Base-by-base conservation (phyloP, 192 early-diverging fungal species). In the Ramicandelaber brevisporus region DNA sequence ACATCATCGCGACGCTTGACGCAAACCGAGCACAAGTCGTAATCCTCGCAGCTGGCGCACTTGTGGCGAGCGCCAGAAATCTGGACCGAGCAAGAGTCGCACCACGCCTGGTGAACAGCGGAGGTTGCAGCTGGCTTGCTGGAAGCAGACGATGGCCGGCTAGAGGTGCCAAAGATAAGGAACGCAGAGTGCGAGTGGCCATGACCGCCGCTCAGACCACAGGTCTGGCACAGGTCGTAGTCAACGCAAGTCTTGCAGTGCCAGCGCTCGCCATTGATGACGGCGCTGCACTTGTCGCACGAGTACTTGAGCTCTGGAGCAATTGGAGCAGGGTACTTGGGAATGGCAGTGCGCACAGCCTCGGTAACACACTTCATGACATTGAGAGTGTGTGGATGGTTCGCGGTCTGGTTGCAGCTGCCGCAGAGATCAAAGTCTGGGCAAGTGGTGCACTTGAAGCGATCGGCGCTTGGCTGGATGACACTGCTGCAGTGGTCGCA, bases 1-100 rank as follows among this genome's bases (percentile, higher is more conserved):
- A 71, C 50, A 13, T 85, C 90, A 7, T 77, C 59, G 25, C 92
- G 68, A 16, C 31, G 15, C 23, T 41, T 36, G 28, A 38, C 55
- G 38, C 72, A 76, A 10, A 38, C 33, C 20, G 62, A 38, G 33
- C 72, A 76, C 26, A 54, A 19, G 26, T 54, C 51, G 20, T 48
- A 54, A 42, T 44, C 32, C 28, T 36, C 45, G 47, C 58, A 61
- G 17, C 48, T 43, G 6, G 37, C 56, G 38, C 72, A 76, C 33
- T 51, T 59, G 50, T 72, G 65, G 3, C 67, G 48, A 11, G 53
- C 48, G 3, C 67, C 66, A 20, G 21, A 21, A 12, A 76, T 65
- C 30, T 20, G 4, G 18, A 4, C 4, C 5, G 5, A 17, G 20
- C 18, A 14, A 8, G 17, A 20, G 30, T 15, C 14, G 18, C n/a